Conservation (phyloP, 768 basidiomycete genomes). For the Auriscalpium microsporum region DNA sequence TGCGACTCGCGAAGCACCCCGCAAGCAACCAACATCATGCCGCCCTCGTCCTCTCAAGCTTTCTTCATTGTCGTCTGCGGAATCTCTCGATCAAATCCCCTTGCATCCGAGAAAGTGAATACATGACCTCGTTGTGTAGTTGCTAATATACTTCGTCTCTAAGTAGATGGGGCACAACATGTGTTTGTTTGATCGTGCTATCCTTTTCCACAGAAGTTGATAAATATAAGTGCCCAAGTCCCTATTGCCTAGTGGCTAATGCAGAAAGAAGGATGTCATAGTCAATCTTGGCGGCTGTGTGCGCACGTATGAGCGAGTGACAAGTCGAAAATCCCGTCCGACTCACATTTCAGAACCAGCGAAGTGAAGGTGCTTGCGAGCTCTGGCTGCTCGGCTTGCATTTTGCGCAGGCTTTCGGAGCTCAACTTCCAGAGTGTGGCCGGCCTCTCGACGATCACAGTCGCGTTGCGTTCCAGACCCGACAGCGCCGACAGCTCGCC, state of each 20-base stretch:
- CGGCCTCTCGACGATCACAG: slow-evolving; percentile 71
- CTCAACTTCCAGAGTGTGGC: slow-evolving; percentile 79
- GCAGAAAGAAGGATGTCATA: slow-evolving; percentile 54
- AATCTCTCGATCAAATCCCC: slow-evolving; percentile 1
- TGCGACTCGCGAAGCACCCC: background rate
- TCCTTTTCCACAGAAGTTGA: too few species aligned
- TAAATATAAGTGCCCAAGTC: background rate
- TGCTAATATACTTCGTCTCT: background rate
- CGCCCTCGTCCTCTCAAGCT: slow-evolving; percentile 12
- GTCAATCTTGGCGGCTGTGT: slow-evolving; percentile 54
- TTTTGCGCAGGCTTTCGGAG: slow-evolving; percentile 40
- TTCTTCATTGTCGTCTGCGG: slow-evolving; percentile 10
- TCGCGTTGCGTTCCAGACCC: slow-evolving; percentile 73
- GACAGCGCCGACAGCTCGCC: slow-evolving; percentile 87
- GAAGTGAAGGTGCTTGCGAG: slow-evolving; percentile 58
- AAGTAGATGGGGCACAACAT: background rate
- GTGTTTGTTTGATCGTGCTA: too few species aligned
- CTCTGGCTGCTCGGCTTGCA: slow-evolving; percentile 64
- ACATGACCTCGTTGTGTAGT: background rate
- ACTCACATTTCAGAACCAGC: slow-evolving; percentile 66
- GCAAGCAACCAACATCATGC: background rate
- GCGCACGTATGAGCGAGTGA: background rate
- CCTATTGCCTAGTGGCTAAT: slow-evolving; percentile 33
- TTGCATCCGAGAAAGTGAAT: background rate
- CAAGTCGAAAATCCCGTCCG: background rate